Conservation (phyloP, 805 yeast genomes). For the Brettanomyces anomalus region DNA sequence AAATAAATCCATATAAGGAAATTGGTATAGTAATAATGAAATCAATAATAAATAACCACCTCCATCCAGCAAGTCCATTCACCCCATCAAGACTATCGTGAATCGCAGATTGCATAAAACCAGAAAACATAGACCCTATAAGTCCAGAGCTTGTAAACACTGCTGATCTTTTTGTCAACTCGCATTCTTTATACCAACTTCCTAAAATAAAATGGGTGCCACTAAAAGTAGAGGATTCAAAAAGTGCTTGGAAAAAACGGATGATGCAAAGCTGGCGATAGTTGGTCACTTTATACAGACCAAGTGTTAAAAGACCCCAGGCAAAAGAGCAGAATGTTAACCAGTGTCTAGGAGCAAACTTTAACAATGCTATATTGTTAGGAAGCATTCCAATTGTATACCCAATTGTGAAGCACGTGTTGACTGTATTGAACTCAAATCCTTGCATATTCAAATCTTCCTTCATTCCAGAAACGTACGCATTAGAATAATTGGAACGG, state of each 20-base stretch:
- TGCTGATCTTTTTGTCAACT: slow-evolving; percentile 51
- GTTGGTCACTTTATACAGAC: slow-evolving; percentile 36
- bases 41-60: slow-evolving; percentile 61
- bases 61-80: slow-evolving; percentile 51
- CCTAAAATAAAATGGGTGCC: slow-evolving; percentile 52
- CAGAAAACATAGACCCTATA: slow-evolving; percentile 52
- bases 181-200: slow-evolving; percentile 44
- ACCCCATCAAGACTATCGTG: slow-evolving; percentile 36
- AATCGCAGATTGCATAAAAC: slow-evolving; percentile 50
- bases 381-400: slow-evolving; percentile 55
- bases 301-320: slow-evolving; percentile 51
- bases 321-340: slow-evolving; percentile 43
- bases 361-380: slow-evolving; percentile 36
- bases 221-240: slow-evolving; percentile 53
- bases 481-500: slow-evolving; percentile 43
- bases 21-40: slow-evolving; percentile 49
- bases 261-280: slow-evolving; percentile 42
- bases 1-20: slow-evolving; percentile 45
- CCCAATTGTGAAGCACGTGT: slow-evolving; percentile 27
- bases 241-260: slow-evolving; percentile 49
- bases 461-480: slow-evolving; percentile 58
- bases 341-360: slow-evolving; percentile 40
- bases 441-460: slow-evolving; percentile 26
- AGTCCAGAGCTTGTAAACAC: slow-evolving; percentile 53
- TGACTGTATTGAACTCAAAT: slow-evolving; percentile 10